Base-by-base conservation (phyloP, 305 asterid genomes). In the Fraxinus ornus region DNA sequence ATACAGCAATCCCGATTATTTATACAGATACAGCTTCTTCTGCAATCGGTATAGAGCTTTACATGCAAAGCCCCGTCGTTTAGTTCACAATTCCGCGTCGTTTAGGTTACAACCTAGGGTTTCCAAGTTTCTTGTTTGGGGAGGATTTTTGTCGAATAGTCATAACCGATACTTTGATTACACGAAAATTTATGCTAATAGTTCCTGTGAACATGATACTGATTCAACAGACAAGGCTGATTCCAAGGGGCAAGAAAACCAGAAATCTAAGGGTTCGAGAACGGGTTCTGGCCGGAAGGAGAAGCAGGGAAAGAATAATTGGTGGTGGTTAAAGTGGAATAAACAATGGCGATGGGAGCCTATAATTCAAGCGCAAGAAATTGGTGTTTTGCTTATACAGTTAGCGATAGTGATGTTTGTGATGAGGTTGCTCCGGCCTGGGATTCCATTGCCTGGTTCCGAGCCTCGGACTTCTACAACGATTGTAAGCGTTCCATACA, bases 381-480 rank as follows among this genome's bases (percentile, higher is more conserved):
- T 97, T 79, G 97, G 97, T 47, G 93, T 93, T 85, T 85, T 97
- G 89, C 90, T 95, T 52, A 83, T 97, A 80, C 98, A 95, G 79
- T 91, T 95, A 44, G 97, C 98, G 86, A 90, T 97, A 79, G 97
- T 92, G 83, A 93, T 97, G 93, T 92, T 95, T 83, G 97, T 93
- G 13, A 94, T 94, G 98, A 91, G 97, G 86, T 78, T 94, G 91
- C 90, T 94, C 15, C 85, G 97, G 75, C 99, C 98, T 0, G 99
- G 98, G 84, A 89, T 97, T 84, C 92, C 98, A 2, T 86, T 93
- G 13, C 99, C 99, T 0, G 99, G 98, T 33, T 90, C 98, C 28
- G 97, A 97, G 84, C 98, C 94, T 0, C 85, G 94, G 82, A 77
- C 91, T 19, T 92, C 94, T 5, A 87, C 97, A 0, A 83, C 92